Percentiles rank a stretch among this genome's conserved stretches.
phyloP scores from a whole-genome alignment of 345 rosid species.

The Rhodamnia argentea region DNA sequence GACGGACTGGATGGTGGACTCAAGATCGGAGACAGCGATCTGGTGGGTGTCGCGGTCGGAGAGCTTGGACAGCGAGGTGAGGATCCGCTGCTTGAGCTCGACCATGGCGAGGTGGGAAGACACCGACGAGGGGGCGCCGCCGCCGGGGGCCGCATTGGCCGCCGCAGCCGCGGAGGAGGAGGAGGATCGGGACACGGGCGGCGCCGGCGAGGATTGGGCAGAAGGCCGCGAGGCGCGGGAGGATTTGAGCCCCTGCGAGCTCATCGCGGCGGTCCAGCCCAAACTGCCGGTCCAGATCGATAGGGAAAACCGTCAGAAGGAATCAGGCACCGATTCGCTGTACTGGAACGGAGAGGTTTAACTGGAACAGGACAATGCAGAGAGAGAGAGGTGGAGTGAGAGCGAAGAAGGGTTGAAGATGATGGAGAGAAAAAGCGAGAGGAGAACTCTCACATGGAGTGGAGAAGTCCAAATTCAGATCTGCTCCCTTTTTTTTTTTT shows the following conservation, averaged over 20 bases:
- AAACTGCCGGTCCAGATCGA: not conserved
- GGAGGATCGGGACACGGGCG: slow-evolving; percentile 5
- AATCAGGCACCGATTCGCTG: not conserved
- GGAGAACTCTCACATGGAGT: not conserved
- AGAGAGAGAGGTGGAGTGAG: not conserved
- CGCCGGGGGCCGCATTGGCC: not conserved
- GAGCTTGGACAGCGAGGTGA: slow-evolving; percentile 82
- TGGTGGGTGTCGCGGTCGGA: slow-evolving; percentile 94
- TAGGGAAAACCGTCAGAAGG: not conserved
- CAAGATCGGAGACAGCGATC: slow-evolving; percentile 91
- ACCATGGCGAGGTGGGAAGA: slow-evolving; percentile 91
- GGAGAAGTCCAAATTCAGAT: not conserved
- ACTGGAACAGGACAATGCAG: not conserved
- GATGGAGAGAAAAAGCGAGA: not conserved
- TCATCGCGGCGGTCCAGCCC: not conserved
- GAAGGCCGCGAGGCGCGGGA: slow-evolving; percentile 8
- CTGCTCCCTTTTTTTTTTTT: not conserved
- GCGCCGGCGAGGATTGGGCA: slow-evolving; percentile 24
- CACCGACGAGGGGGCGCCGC: slow-evolving; percentile 39
- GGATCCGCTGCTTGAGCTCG: slow-evolving; percentile 78
- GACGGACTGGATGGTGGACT: slow-evolving; percentile 52
- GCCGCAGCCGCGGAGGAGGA: slow-evolving; percentile 8
- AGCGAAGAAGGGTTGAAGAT: not conserved
- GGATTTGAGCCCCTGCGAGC: not conserved
- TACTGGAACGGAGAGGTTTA: not conserved